Evolutionary conservation across 2,329 filamentous ascomycete species (phyloP).

Genomic region (Colletotrichum sansevieriae): DNA sequence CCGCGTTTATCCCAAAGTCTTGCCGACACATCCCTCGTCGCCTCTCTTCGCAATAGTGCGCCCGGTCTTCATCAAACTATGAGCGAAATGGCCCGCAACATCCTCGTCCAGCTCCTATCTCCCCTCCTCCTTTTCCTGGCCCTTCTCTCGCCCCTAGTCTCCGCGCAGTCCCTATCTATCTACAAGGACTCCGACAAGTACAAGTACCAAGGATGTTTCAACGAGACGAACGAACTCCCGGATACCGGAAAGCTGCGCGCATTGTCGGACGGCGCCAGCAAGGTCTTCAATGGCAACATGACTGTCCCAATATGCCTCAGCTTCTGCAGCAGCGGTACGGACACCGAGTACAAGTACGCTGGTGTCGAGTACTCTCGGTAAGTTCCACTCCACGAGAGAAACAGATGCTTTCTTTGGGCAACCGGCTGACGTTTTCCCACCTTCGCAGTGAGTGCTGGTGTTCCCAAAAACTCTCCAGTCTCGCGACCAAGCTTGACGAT

Average conservation of each 20-base stretch:
- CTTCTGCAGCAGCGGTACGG: constrained; percentile 59
- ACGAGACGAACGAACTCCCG: constrained; percentile 64
- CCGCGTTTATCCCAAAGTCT: fast-evolving
- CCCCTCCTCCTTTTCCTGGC: constrained; percentile 38
- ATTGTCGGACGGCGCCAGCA: constrained; percentile 57
- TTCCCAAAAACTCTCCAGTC: constrained; percentile 60
- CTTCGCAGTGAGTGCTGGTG: constrained; percentile 71
- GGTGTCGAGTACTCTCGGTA: constrained; percentile 67
- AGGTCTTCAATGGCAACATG: constrained; percentile 59
- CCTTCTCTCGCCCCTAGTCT: constrained; percentile 37
- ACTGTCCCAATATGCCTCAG: constrained; percentile 64
- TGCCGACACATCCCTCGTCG: not conserved
- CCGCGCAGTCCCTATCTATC: constrained; percentile 46
- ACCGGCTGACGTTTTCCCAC: not conserved
- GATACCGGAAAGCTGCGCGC: constrained; percentile 58
- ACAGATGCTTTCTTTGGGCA: not conserved
- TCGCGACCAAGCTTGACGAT: constrained; percentile 62
- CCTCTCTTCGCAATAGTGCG: too few relatives aligned
- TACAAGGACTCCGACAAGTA: constrained; percentile 56
- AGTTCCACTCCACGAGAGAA: constrained; percentile 27
- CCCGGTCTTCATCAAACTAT: not conserved
- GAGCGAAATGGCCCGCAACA: constrained; percentile 23
- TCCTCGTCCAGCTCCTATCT: constrained; percentile 14
- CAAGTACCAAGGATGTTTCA: constrained; percentile 69
- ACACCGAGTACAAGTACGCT: constrained; percentile 60